These are phyloP conservation scores for Crithidia brevicula DNA, from an alignment of 208 protist genomes.

Conservation along the genomic window DNA sequence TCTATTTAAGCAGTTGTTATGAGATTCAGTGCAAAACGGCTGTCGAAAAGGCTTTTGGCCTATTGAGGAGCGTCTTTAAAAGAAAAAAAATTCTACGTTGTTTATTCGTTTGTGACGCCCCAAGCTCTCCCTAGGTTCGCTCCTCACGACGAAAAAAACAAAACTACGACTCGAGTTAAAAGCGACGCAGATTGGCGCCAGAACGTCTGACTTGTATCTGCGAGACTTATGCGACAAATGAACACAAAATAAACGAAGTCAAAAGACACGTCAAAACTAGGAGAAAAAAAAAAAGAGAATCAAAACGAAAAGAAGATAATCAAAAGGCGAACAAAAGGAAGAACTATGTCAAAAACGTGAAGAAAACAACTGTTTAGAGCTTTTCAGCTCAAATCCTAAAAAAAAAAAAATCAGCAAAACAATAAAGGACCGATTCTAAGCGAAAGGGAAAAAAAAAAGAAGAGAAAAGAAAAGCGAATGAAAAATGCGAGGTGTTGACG, in stretches of 20 bases:
- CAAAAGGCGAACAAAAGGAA: neutral
- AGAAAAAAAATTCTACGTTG: slow-evolving; percentile 7
- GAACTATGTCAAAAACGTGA: slow-evolving; percentile 8
- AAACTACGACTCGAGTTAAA: no score
- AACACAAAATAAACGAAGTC: neutral
- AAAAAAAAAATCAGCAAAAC: no score
- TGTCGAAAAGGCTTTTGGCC: neutral
- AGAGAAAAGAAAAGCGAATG: neutral
- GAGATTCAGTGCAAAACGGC: neutral
- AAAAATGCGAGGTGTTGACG: no score
- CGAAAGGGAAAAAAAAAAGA: neutral
- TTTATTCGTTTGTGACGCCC: neutral
- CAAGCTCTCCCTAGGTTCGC: no score
- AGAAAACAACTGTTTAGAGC: slow-evolving; percentile 1
- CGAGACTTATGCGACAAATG: no score
- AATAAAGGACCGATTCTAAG: no score
- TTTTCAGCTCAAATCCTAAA: neutral
- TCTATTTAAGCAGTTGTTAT: no score
- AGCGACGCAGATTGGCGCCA: no score
- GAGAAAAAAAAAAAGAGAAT: neutral
- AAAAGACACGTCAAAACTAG: neutral
- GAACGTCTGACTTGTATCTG: no score
- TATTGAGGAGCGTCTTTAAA: neutral
- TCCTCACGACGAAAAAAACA: no score
- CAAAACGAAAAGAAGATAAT: neutral